These are phyloP conservation scores for Microbotryomycetes sp. DNA, from an alignment of 1,284 basidiomycete species.

Conservation along the genomic window DNA sequence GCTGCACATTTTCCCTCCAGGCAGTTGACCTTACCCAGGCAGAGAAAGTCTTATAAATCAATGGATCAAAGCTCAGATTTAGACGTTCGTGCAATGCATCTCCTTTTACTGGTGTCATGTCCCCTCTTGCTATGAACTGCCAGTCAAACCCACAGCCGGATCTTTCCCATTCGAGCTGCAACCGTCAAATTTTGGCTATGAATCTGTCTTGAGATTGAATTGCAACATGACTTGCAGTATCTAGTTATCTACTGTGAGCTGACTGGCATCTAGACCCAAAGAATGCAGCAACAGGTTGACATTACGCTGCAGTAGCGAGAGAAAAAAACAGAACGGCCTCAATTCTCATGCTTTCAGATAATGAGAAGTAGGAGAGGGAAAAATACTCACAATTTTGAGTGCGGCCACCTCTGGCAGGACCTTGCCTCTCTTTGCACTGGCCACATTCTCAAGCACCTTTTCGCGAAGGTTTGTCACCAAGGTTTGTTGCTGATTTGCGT, in stretches of 20 bases:
- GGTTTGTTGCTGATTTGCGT: conserved; percentile 70
- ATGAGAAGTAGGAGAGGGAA: neutral
- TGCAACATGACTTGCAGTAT: conserved; percentile 6
- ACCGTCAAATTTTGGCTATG: neutral
- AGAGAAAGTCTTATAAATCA: neutral
- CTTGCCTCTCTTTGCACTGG: conserved; percentile 68
- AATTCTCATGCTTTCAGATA: conserved; percentile 42
- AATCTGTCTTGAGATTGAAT: neutral
- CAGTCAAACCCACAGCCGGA: conserved; percentile 12
- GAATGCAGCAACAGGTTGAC: conserved; percentile 81
- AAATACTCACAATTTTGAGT: conserved; percentile 31
- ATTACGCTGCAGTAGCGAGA: conserved; percentile 46
- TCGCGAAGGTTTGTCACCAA: conserved; percentile 82
- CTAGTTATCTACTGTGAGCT: neutral
- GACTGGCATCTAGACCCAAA: conserved; percentile 64
- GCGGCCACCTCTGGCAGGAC: conserved; percentile 40
- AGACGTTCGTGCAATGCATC: conserved; percentile 42
- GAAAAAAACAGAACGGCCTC: conserved; percentile 14
- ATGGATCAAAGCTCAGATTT: conserved; percentile 17
- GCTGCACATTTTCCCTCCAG: too few species aligned
- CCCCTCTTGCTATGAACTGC: conserved; percentile 1
- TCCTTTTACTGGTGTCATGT: neutral
- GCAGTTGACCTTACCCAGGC: too few species aligned
- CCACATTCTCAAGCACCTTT: conserved; percentile 82
- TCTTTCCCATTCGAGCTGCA: conserved; percentile 1